These are phyloP conservation scores for Beta vulgaris DNA, from an alignment of 148 eudicot species.

Conservation along the genomic window DNA sequence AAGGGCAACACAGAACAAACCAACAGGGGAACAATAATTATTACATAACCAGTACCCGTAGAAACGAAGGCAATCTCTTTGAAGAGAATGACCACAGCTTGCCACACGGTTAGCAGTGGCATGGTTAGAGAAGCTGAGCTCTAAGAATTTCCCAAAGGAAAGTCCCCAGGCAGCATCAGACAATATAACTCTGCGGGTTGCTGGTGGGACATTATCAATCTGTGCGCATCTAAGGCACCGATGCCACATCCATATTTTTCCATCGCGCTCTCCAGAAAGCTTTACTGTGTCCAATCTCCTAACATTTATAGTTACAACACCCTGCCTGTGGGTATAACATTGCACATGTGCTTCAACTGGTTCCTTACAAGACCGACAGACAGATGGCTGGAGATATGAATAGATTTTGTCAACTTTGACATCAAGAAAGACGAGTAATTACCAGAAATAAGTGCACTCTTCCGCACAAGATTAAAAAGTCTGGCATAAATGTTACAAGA, in stretches of 20 bases:
- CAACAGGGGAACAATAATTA: constrained; percentile 1
- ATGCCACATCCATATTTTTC: constrained; percentile 99
- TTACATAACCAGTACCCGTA: constrained; percentile 56
- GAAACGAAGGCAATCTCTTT: constrained; percentile 93
- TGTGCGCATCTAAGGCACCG: constrained; percentile 82
- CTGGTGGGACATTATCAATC: constrained; percentile 78
- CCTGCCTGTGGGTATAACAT: constrained; percentile 88
- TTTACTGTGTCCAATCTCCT: constrained; percentile 54
- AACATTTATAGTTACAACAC: constrained; percentile 85
- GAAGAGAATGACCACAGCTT: constrained; percentile 94
- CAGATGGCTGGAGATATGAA: constrained; percentile 48
- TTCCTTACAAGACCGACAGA: constrained; percentile 79
- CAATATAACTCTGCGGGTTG: constrained; percentile 76
- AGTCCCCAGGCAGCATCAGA: constrained; percentile 99
- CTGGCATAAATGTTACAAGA: constrained; percentile 29
- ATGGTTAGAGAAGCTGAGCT: constrained; percentile 94
- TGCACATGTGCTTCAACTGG: constrained; percentile 87
- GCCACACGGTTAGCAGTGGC: constrained; percentile 97
- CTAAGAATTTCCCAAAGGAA: constrained; percentile 94
- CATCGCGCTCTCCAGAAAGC: constrained; percentile 84
- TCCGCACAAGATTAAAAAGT: not conserved
- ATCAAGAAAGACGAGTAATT: not conserved
- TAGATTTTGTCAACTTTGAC: not conserved
- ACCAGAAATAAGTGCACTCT: not conserved
- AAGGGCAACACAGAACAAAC: not conserved